Evolutionary conservation across 1,284 basidiomycete species (phyloP), one percentile per base, ranked within the genome.

Genomic region (Flammula alnicola): DNA sequence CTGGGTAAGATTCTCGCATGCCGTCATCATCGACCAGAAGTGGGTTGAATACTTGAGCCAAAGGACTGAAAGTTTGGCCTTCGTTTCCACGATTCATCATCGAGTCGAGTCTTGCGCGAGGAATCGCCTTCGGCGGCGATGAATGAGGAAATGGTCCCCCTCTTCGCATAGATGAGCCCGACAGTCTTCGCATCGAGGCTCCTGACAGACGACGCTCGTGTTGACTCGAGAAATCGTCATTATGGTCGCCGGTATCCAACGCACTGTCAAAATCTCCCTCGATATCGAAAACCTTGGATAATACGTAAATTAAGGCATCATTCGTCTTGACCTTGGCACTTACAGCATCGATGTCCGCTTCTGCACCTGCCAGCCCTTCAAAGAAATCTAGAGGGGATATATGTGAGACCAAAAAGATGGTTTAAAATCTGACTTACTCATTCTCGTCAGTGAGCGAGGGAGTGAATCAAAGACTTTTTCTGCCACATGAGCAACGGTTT

Each of bases 211-310:
- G 59, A 8, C 62, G 63, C 11, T 55, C 51, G 61, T 63, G 22
- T 57, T 61, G 59, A 55, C 43, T 33, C 10, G 48, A 56, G 29
- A 49, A 46, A 10, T 42, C 54, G 31, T 66, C 64, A 36, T 59
- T 58, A 17, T 63, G 65, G 17, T 66, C 64, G 11, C 76, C 75
- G 3, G 72, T 74, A 55, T 83, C 83, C 12, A 85, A 66, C 7
- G 82, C 82, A 49, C 75, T 83, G 20, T 81, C 82, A 26, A 83
- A 74, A 54, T 88, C 86, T 22, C 87, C 82, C 59, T 90, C 88
- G 8, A 94, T 78, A 57, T 94, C 91, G 63, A 96, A 95, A 9
- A 95, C 85, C 77, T 91, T 58, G 4, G 9, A 16, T 6, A 36
- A 16, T 25, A 40, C 22, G 22, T 20, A 11, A 29, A 11, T 20